Base-by-base conservation (phyloP, 495 filamentous ascomycete species). In the Aspergillus funiculosus region DNA sequence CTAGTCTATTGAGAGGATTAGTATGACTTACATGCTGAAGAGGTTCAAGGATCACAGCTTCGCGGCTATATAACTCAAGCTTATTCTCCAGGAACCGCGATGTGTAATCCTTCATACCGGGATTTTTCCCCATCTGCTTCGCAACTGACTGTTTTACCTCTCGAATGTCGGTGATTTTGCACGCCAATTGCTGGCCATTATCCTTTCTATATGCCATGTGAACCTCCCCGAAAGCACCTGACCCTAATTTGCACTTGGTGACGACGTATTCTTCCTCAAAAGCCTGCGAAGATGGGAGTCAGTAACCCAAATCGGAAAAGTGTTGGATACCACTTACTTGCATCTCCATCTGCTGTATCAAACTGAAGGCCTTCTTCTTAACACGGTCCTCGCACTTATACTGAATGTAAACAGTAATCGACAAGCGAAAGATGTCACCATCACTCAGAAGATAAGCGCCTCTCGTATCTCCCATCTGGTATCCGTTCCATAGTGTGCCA, bases 11-110 rank as follows among this genome's bases (percentile, higher is more conserved):
- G n/a, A 21, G 7, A 6, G 20, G 30, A 24, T 6, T 35, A 20
- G 4, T 8, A 8, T 18, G 15, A 60, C 74, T 57, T 66, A 85
- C 82, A 65, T 87, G 83, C 32, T 63, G 72, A 18, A 86, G 43
- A 17, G 67, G 67, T 34, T 72, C 67, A 25, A 85, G 64, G n/a
- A 86, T 63, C 10, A 66, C 59, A 14, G 76, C 72, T 50, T 87
- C 83, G 25, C 64, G 65, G 36, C 58, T 31, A 26, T 59, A 52
- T 9, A 42, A 24, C 2, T 44, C 40, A 2, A 59, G 35, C 36
- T 58, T 54, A 19, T 47, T 43, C 34, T 48, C 18, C 6, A 49
- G 13, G 31, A 31, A 40, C 26, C 28, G 17, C 1, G 17, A 6
- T 17, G 15, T 18, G 17, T 15, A 6, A 4, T 44, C n/a, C 9